Percentiles rank a stretch among this genome's conserved stretches.
phyloP scores from a whole-genome alignment of 371 early-diverging fungal genomes.

The Mucor saturninus region DNA sequence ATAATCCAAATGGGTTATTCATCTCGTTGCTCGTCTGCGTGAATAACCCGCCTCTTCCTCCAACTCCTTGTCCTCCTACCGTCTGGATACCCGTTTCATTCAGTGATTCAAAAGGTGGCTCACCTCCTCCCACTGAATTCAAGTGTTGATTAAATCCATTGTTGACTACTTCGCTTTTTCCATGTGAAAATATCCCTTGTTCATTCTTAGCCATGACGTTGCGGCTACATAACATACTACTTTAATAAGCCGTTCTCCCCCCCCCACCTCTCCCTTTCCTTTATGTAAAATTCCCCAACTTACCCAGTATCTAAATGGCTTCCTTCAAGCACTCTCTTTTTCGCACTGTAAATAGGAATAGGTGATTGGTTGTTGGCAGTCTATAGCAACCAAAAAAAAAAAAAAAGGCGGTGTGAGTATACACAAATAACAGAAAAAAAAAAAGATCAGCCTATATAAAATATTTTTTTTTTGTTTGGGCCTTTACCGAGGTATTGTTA shows the following conservation, averaged over 20 bases:
- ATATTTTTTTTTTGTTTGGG: background rate
- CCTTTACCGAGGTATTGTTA: background rate
- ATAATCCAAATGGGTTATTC: too few relatives aligned
- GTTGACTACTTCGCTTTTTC: background rate
- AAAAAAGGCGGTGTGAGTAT: too few relatives aligned
- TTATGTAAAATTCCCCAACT: background rate
- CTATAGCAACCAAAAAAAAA: background rate
- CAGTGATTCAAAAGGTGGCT: background rate
- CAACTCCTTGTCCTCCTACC: too few relatives aligned
- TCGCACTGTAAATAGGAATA: background rate
- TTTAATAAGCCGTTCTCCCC: background rate
- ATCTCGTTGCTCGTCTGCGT: too few relatives aligned
- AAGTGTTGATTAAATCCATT: constrained; percentile 11
- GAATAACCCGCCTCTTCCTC: too few relatives aligned
- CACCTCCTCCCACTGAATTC: background rate
- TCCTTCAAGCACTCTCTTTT: constrained; percentile 11
- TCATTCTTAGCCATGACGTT: constrained; percentile 8
- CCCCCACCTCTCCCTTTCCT: background rate
- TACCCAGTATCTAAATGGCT: constrained; percentile 3
- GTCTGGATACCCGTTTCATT: background rate
- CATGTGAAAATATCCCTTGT: constrained; percentile 10
- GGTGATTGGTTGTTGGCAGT: background rate
- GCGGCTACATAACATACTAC: background rate
- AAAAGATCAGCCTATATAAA: background rate
- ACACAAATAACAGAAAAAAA: too few relatives aligned